A percentile compares a stretch with the other conserved stretches of the same genome.
Evolutionary conservation across 2,329 filamentous ascomycete genomes (phyloP).

Genomic region (Phialemoniopsis sp.): DNA sequence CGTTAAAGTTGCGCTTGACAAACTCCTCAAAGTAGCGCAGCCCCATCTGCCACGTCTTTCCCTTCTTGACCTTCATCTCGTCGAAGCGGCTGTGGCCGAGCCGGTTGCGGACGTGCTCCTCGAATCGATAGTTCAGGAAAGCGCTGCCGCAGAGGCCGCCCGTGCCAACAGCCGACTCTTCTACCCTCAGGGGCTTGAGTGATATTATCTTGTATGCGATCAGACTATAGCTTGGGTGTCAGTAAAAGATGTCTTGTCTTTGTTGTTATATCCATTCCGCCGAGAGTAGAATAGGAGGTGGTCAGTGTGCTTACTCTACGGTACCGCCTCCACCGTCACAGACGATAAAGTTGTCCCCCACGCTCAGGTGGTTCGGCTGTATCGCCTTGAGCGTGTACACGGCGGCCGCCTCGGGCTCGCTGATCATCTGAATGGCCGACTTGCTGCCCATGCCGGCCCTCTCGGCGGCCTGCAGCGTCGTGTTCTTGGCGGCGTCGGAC

Average conservation of each 20-base stretch:
- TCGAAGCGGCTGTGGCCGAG: constrained; percentile 66
- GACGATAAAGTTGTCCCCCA: constrained; percentile 63
- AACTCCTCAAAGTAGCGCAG: constrained; percentile 80
- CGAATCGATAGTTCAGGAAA: constrained; percentile 77
- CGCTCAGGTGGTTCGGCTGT: constrained; percentile 67
- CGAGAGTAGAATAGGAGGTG: neutral
- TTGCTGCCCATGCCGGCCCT: constrained; percentile 71
- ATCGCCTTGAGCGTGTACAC: constrained; percentile 78
- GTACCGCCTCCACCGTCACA: constrained; percentile 61
- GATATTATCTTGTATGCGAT: constrained; percentile 81
- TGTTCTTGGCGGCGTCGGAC: constrained; percentile 83
- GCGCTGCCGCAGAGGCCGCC: constrained; percentile 75
- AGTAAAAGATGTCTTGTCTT: neutral
- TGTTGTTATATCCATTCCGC: neutral
- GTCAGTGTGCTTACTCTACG: constrained; percentile 51
- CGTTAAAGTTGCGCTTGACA: constrained; percentile 79
- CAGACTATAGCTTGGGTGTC: constrained; percentile 33
- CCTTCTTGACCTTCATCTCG: constrained; percentile 73
- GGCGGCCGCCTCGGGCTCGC: constrained; percentile 75
- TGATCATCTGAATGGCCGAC: constrained; percentile 72
- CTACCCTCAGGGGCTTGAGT: constrained; percentile 65
- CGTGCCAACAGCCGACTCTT: constrained; percentile 76
- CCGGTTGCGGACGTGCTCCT: constrained; percentile 67
- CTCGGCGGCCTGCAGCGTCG: constrained; percentile 73
- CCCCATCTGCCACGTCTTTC: constrained; percentile 76